A percentile compares a stretch with the other conserved stretches of the same genome.
Evolutionary conservation across 371 early-diverging fungal genomes (phyloP).

Genomic region (Mucor irregularis): DNA sequence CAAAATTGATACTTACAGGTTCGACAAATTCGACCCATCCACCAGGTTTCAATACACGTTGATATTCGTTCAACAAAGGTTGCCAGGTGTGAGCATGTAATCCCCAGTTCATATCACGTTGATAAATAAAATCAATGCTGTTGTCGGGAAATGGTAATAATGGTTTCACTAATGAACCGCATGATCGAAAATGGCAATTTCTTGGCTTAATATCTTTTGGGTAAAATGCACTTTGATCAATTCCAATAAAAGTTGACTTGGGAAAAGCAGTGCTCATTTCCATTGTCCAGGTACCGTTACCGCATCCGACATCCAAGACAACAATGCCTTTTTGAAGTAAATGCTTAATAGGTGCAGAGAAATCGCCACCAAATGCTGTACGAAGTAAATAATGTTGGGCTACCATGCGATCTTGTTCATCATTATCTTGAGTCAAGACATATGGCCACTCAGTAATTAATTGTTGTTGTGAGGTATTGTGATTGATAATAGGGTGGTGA

Average conservation of each 20-base stretch:
- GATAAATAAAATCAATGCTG: conserved; percentile 48
- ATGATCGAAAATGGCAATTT: conserved; percentile 44
- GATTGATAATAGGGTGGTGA: neutral
- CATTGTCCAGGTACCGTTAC: conserved; percentile 52
- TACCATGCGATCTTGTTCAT: conserved; percentile 48
- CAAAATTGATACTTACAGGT: conserved; percentile 23
- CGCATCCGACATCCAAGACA: conserved; percentile 49
- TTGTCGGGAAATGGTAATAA: conserved; percentile 48
- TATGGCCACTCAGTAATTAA: conserved; percentile 23
- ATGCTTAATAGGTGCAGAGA: conserved; percentile 30
- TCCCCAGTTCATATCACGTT: conserved; percentile 46
- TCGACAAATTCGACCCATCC: conserved; percentile 51
- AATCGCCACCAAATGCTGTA: conserved; percentile 47
- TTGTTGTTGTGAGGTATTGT: no score
- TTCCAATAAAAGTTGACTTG: conserved; percentile 41
- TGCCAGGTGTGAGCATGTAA: conserved; percentile 33
- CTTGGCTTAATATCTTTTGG: conserved; percentile 47
- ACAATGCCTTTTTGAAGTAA: conserved; percentile 41
- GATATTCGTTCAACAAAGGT: conserved; percentile 35
- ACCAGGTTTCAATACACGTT: conserved; percentile 45
- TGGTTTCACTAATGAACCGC: conserved; percentile 18
- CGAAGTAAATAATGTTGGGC: conserved; percentile 51
- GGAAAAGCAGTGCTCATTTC: conserved; percentile 48
- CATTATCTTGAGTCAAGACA: conserved; percentile 32
- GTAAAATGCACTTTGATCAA: conserved; percentile 31